Evolutionary conservation across 225 moss, liverwort and hornwort genomes (phyloP).

Genomic region (Neckera pumila): DNA sequence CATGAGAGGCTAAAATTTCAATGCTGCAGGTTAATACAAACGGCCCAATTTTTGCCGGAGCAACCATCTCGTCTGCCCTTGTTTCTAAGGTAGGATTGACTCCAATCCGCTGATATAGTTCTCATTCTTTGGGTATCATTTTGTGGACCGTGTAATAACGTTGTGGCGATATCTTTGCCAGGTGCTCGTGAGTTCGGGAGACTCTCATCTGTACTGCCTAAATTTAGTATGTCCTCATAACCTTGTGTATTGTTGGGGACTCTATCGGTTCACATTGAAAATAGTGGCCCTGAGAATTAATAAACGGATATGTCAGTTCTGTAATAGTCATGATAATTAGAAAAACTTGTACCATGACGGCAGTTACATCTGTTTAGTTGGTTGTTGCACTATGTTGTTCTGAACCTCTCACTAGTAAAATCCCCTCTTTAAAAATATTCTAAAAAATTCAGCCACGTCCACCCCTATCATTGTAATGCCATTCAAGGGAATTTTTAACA

Average conservation of each 20-base stretch:
- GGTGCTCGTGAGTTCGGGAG: constrained; percentile 34
- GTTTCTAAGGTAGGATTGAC: constrained; percentile 12
- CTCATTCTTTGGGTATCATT: neutral
- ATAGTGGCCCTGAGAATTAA: neutral
- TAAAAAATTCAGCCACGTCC: neutral
- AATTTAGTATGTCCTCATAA: constrained; percentile 4
- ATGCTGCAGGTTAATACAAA: constrained; percentile 15
- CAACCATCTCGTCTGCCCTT: constrained; percentile 19
- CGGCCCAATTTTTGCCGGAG: constrained; percentile 36
- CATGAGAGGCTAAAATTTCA: neutral
- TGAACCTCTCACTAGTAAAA: neutral
- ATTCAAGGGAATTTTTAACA: neutral
- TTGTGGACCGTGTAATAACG: neutral
- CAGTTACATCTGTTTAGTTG: neutral
- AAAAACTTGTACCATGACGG: neutral
- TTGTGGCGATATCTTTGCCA: neutral
- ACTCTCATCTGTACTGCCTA: constrained; percentile 16
- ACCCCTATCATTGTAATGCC: neutral
- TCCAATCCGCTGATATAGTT: neutral
- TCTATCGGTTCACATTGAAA: neutral
- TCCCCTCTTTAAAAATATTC: neutral
- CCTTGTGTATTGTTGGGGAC: neutral
- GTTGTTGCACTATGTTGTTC: neutral
- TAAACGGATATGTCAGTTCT: neutral
- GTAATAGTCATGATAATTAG: neutral